Conservation (phyloP, 1,284 basidiomycete species). For the Chalciporus piperatoides region DNA sequence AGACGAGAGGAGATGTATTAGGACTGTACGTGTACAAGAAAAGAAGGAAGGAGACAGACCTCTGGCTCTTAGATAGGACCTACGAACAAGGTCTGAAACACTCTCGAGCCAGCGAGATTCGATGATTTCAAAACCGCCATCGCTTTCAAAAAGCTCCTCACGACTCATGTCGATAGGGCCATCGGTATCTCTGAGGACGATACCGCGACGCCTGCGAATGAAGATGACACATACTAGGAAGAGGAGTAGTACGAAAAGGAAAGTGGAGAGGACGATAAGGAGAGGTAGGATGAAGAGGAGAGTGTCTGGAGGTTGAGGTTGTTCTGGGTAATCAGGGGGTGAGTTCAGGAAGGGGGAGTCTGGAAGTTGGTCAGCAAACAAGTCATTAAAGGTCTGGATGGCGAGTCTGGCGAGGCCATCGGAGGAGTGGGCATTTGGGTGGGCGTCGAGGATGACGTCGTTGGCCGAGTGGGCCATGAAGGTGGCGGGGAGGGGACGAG, state of each 20-base stretch:
- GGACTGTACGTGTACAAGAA: neutral
- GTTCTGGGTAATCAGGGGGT: conserved; percentile 22
- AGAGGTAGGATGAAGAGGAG: conserved; percentile 85
- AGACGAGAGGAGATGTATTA: conserved; percentile 6
- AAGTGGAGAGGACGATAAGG: conserved; percentile 87
- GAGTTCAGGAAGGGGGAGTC: conserved; percentile 20
- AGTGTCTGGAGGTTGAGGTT: conserved; percentile 46
- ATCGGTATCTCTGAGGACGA: conserved; percentile 81
- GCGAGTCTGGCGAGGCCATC: conserved; percentile 31
- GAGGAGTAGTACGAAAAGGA: conserved; percentile 87
- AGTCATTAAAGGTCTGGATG: conserved; percentile 26
- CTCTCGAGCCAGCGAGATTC: conserved; percentile 93
- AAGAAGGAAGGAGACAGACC: conserved; percentile 47
- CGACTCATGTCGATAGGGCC: conserved; percentile 93
- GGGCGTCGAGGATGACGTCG: neutral
- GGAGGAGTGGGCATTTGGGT: conserved; percentile 3
- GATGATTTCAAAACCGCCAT: conserved; percentile 88
- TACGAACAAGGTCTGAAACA: conserved; percentile 62
- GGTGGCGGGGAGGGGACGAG: neutral
- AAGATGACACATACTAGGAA: conserved; percentile 87
- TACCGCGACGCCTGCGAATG: conserved; percentile 76
- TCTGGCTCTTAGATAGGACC: conserved; percentile 84
- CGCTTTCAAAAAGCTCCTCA: conserved; percentile 84
- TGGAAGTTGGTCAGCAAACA: conserved; percentile 19
- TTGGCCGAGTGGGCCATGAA: neutral